Conservation (phyloP, 805 yeast genomes). For the Blastobotrys attinorum region DNA sequence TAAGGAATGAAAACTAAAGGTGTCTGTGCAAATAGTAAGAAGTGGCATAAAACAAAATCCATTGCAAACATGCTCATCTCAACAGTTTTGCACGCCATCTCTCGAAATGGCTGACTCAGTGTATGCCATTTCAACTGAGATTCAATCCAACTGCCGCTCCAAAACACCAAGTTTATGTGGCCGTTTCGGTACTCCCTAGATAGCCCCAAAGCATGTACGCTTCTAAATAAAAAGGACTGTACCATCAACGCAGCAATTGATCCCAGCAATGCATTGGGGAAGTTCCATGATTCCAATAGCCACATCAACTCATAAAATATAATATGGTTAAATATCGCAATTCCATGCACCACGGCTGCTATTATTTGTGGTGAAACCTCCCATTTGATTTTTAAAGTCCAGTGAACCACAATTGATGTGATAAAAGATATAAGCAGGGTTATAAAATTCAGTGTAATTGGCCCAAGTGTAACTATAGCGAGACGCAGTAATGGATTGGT, state of each 20-base stretch:
- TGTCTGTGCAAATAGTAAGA: constrained; percentile 68
- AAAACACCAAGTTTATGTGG: constrained; percentile 61
- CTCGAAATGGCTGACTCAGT: constrained; percentile 78
- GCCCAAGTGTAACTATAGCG: constrained; percentile 28
- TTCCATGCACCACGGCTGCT: constrained; percentile 49
- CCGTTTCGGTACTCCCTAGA: constrained; percentile 56
- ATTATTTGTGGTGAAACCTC: constrained; percentile 41
- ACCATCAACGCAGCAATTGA: constrained; percentile 46
- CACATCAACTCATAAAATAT: constrained; percentile 55
- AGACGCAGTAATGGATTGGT: constrained; percentile 49
- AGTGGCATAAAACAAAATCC: constrained; percentile 81
- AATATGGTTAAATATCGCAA: constrained; percentile 46
- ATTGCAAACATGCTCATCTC: constrained; percentile 87
- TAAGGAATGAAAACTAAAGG: constrained; percentile 75
- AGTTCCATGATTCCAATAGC: constrained; percentile 60
- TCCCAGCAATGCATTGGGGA: constrained; percentile 53
- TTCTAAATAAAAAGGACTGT: constrained; percentile 51
- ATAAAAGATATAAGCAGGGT: constrained; percentile 16
- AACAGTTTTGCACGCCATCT: constrained; percentile 73
- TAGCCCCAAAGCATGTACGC: constrained; percentile 41
- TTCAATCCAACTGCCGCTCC: constrained; percentile 41
- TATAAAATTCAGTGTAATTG: constrained; percentile 19
- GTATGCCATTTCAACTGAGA: constrained; percentile 77
- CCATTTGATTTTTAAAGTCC: constrained; percentile 48
- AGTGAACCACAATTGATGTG: not conserved